Conservation (phyloP, 441 rosid species). For the Syzygium syzygioides region DNA sequence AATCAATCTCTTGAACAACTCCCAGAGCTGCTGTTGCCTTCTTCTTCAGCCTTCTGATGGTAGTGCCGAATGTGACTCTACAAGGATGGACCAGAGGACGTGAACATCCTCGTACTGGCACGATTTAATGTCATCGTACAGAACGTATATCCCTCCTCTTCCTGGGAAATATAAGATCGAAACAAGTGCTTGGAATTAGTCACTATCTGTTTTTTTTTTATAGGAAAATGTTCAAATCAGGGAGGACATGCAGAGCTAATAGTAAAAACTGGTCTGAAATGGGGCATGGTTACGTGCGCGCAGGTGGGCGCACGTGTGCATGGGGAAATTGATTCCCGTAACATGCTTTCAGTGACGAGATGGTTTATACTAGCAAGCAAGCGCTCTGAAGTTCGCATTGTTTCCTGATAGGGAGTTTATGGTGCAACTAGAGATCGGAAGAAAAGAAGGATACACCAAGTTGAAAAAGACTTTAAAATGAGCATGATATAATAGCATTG, state of each 20-base stretch:
- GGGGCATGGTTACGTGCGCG: not conserved
- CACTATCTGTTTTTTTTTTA: not conserved
- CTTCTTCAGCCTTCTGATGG: not conserved
- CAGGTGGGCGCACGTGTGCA: not conserved
- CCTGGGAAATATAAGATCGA: not conserved
- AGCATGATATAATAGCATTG: not conserved
- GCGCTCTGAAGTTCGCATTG: not conserved
- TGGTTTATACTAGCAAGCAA: not conserved
- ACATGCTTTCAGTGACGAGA: not conserved
- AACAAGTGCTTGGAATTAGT: not conserved
- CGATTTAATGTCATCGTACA: constrained; percentile 40
- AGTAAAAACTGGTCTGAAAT: not conserved
- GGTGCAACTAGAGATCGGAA: not conserved
- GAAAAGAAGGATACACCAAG: no score
- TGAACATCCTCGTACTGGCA: constrained; percentile 41
- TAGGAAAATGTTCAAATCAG: not conserved
- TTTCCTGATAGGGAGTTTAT: not conserved
- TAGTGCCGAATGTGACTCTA: constrained; percentile 15
- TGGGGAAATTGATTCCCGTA: not conserved
- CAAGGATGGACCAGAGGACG: constrained; percentile 35
- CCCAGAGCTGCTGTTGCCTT: not conserved
- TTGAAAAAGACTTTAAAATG: no score
- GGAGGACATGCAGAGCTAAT: not conserved
- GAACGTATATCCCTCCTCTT: constrained; percentile 28
- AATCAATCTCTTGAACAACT: not conserved